These are phyloP conservation scores for Aspergillus bridgeri DNA, from an alignment of 495 filamentous ascomycete species.

Conservation along the genomic window DNA sequence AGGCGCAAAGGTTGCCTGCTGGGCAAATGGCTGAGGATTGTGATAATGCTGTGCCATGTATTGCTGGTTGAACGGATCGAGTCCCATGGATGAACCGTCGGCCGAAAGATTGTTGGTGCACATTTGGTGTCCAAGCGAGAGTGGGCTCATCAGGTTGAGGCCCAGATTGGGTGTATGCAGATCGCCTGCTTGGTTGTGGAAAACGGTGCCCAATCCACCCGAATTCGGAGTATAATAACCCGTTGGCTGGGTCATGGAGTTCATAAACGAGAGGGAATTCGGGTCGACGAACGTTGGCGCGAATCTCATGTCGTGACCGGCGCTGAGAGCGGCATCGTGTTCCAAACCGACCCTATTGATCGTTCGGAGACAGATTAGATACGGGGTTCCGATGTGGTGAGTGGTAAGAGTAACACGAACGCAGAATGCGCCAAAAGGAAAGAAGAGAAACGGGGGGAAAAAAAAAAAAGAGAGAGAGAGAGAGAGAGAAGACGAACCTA, in stretches of 20 bases:
- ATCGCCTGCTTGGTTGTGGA: conserved; percentile 82
- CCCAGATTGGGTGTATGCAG: conserved; percentile 80
- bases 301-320: conserved; percentile 76
- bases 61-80: conserved; percentile 59
- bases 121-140: conserved; percentile 69
- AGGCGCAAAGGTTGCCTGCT: conserved; percentile 67
- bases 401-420: too few relatives aligned
- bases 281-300: conserved; percentile 86
- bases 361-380: neutral
- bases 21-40: conserved; percentile 69
- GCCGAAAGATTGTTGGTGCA: conserved; percentile 44
- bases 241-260: conserved; percentile 72
- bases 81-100: conserved; percentile 25
- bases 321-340: conserved; percentile 56
- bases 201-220: conserved; percentile 75
- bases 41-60: conserved; percentile 67
- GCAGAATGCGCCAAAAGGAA: neutral
- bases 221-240: conserved; percentile 89
- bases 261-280: conserved; percentile 72
- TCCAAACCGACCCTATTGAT: conserved; percentile 41
- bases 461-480: neutral
- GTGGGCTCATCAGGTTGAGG: conserved; percentile 75
- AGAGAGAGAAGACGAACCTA: conserved; percentile 22
- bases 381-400: too few relatives aligned
- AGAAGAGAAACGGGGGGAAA: neutral